Percentiles rank a stretch among this genome's conserved stretches.
phyloP scores from a whole-genome alignment of 2,329 filamentous ascomycete genomes.

The Fusarium torreyae region DNA sequence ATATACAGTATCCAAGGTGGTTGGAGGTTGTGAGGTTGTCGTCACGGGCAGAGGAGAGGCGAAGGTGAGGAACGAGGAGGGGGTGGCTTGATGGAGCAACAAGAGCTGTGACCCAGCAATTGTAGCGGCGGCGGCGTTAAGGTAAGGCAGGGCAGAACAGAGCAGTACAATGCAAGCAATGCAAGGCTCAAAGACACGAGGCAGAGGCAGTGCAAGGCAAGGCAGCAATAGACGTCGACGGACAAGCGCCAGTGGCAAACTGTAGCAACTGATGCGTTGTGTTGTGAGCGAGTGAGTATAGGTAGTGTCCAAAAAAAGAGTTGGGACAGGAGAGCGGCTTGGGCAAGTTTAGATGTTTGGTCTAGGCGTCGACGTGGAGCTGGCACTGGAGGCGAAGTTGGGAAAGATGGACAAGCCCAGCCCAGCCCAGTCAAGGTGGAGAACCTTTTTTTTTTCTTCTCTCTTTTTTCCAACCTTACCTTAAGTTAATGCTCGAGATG shows the following conservation, averaged over 20 bases:
- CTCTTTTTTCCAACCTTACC: conserved; percentile 26
- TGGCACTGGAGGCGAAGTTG: conserved; percentile 38
- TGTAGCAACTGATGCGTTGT: conserved; percentile 19
- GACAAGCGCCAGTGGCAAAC: conserved; percentile 44
- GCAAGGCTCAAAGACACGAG: conserved; percentile 37
- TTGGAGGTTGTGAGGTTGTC: conserved; percentile 47
- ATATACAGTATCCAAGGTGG: conserved; percentile 34
- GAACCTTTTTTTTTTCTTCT: conserved; percentile 33
- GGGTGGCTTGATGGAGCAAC: conserved; percentile 51
- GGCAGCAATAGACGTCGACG: conserved; percentile 32
- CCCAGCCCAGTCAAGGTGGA: conserved; percentile 37
- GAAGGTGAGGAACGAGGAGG: conserved; percentile 48
- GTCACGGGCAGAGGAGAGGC: conserved; percentile 45
- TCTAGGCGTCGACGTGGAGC: conserved; percentile 42
- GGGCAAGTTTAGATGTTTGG: conserved; percentile 40
- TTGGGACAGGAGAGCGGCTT: conserved; percentile 33
- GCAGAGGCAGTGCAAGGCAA: conserved; percentile 11
- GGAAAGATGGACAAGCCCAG: conserved; percentile 33
- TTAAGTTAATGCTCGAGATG: conserved; percentile 31
- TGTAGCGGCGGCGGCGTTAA: conserved; percentile 32
- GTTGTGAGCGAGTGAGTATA: conserved; percentile 28
- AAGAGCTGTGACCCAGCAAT: conserved; percentile 46
- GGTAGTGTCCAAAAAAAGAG: conserved; percentile 39
- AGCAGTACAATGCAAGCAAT: conserved; percentile 5
- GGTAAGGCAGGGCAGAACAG: conserved; percentile 20